Percentiles rank a stretch among this genome's conserved stretches.
Conservation (phyloP, 2,329 filamentous ascomycete genomes). For the Peltaster fructicola region DNA sequence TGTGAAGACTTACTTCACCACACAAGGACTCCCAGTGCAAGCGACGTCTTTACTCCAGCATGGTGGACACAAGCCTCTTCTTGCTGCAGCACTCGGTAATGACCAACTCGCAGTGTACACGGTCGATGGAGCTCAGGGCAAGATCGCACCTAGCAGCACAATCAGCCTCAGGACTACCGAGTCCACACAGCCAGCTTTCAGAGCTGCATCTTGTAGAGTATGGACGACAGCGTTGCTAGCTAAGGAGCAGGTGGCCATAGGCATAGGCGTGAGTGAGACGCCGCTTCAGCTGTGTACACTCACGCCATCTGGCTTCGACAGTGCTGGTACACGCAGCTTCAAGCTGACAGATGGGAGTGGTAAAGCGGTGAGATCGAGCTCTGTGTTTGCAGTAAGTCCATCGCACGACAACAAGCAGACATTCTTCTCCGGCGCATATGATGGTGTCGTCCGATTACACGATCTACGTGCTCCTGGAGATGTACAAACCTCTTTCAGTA, state of each 20-base stretch:
- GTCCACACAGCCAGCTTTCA: conserved; percentile 5
- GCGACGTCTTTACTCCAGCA: conserved; percentile 20
- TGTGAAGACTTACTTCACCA: conserved; percentile 26
- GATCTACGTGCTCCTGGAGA: conserved; percentile 37
- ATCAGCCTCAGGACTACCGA: conserved; percentile 13
- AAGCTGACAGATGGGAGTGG: too few species aligned
- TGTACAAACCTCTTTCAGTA: conserved; percentile 31
- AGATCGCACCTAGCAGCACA: conserved; percentile 21
- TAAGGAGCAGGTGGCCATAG: conserved; percentile 32
- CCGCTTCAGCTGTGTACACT: conserved; percentile 34
- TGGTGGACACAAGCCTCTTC: conserved; percentile 16
- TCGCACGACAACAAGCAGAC: conserved; percentile 27
- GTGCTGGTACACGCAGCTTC: conserved; percentile 23
- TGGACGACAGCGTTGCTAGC: conserved; percentile 39
- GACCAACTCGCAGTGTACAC: conserved; percentile 18
- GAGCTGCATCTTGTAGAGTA: conserved; percentile 14
- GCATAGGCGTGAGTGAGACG: conserved; percentile 26
- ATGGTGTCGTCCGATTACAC: conserved; percentile 40
- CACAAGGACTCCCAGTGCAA: conserved; percentile 27
- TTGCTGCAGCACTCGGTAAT: conserved; percentile 36
- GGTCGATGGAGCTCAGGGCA: conserved; percentile 10
- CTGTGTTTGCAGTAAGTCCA: too few species aligned
- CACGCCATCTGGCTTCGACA: conserved; percentile 25
- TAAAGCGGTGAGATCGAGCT: too few species aligned
- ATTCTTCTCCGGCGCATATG: conserved; percentile 43